phyloP scores from a whole-genome alignment of 1,139 yeast species.

The Scheffersomyces titani region DNA sequence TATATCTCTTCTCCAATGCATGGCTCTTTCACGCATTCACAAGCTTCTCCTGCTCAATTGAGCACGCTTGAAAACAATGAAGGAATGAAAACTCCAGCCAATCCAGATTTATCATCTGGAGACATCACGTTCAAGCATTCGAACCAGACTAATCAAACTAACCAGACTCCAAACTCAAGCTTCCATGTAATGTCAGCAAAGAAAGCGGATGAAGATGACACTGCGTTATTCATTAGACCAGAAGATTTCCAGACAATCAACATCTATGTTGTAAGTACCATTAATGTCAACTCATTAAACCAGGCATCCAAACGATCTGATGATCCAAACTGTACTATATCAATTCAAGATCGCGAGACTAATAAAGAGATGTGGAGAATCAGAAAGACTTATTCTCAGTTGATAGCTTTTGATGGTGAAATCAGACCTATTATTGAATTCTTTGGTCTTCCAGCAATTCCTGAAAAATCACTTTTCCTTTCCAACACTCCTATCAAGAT shows the following conservation, averaged over 20 bases:
- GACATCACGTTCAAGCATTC: neutral
- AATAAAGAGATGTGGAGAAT: constrained; percentile 73
- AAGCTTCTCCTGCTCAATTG: neutral
- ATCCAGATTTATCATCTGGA: neutral
- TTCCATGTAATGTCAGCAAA: neutral
- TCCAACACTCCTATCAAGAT: constrained; percentile 66
- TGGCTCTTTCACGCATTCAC: neutral
- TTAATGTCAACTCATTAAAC: constrained; percentile 39
- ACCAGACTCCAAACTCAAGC: constrained; percentile 15
- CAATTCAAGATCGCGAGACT: constrained; percentile 59
- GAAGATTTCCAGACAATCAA: constrained; percentile 63
- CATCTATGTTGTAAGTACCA: constrained; percentile 59
- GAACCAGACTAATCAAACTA: neutral
- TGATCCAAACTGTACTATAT: constrained; percentile 61
- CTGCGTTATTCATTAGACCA: constrained; percentile 60
- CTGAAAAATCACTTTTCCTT: constrained; percentile 55
- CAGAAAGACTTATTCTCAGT: constrained; percentile 58
- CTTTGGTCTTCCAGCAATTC: constrained; percentile 64
- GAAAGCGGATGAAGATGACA: constrained; percentile 28
- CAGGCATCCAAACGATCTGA: constrained; percentile 40
- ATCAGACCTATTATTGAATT: constrained; percentile 56
- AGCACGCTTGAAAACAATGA: constrained; percentile 4
- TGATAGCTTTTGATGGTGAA: constrained; percentile 56
- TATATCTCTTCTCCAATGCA: neutral
- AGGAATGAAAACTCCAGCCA: neutral